Percentiles rank a stretch among this genome's conserved stretches.
Evolutionary conservation across 371 early-diverging fungal species (phyloP).

Genomic region (Blakeslea trispora): DNA sequence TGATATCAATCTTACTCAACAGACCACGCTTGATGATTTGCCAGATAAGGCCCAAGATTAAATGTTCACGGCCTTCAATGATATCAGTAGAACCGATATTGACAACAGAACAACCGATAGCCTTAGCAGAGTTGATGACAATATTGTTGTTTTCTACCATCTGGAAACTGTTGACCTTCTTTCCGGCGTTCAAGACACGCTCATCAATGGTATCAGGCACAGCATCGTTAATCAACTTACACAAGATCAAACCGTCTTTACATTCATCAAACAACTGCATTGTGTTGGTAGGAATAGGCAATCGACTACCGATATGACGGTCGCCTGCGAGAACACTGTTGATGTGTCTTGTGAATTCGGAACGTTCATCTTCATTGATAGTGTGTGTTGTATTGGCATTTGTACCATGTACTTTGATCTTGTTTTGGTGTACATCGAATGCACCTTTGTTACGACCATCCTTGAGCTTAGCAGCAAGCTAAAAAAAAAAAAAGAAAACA

Average conservation of each 20-base stretch:
- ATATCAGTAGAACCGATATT: slow-evolving; percentile 96
- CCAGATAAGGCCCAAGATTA: slow-evolving; percentile 96
- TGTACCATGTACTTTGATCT: slow-evolving; percentile 85
- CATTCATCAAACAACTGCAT: slow-evolving; percentile 96
- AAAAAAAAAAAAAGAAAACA: background rate
- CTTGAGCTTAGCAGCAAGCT: slow-evolving; percentile 52
- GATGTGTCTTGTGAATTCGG: slow-evolving; percentile 92
- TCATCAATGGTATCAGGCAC: slow-evolving; percentile 97
- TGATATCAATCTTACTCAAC: slow-evolving; percentile 92
- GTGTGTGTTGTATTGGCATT: slow-evolving; percentile 90
- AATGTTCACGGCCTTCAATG: slow-evolving; percentile 91
- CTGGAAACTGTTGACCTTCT: slow-evolving; percentile 87
- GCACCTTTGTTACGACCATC: slow-evolving; percentile 62
- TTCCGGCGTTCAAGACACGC: slow-evolving; percentile 87
- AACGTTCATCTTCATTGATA: slow-evolving; percentile 96
- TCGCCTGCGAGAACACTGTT: slow-evolving; percentile 86
- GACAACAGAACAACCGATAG: slow-evolving; percentile 94
- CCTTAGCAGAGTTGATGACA: slow-evolving; percentile 96
- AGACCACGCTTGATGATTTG: slow-evolving; percentile 97
- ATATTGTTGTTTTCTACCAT: slow-evolving; percentile 98
- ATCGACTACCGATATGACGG: slow-evolving; percentile 74
- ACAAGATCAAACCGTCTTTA: slow-evolving; percentile 93
- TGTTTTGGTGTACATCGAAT: slow-evolving; percentile 69
- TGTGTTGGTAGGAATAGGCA: slow-evolving; percentile 90
- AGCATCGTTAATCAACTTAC: slow-evolving; percentile 96